phyloP scores from a whole-genome alignment of 257 asterid species.

The Orobanche coerulescens region DNA sequence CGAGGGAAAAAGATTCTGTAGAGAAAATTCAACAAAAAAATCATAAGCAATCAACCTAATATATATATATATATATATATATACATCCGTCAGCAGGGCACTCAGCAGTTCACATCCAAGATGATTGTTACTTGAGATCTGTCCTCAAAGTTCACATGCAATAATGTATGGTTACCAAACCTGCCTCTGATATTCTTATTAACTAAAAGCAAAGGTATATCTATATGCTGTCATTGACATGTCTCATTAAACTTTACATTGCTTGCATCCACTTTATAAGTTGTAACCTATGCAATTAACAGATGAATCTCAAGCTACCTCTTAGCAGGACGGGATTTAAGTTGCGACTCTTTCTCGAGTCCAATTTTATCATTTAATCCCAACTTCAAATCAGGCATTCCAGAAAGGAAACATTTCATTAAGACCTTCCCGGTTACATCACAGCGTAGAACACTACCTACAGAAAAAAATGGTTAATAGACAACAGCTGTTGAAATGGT shows the following conservation, averaged over 20 bases:
- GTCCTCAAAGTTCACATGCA: conserved; percentile 1
- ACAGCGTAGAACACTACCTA: conserved; percentile 93
- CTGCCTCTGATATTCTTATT: background rate
- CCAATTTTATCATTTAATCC: conserved; percentile 99
- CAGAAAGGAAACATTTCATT: conserved; percentile 98
- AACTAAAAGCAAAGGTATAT: background rate
- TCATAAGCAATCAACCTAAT: background rate
- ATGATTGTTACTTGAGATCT: background rate
- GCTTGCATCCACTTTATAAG: conserved; percentile 12
- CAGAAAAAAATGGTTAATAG: conserved; percentile 24
- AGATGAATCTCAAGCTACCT: conserved; percentile 41
- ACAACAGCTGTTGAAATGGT: conserved; percentile 1
- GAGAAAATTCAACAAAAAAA: no score
- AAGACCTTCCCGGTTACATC: conserved; percentile 97
- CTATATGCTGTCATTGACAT: conserved; percentile 1
- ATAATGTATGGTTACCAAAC: background rate
- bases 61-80: no score
- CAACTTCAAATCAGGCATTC: conserved; percentile 98
- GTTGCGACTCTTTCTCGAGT: conserved; percentile 95
- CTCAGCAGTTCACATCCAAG: conserved; percentile 10
- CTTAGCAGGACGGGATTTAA: conserved; percentile 93
- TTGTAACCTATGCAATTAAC: conserved; percentile 13
- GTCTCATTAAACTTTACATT: background rate
- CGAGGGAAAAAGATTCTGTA: background rate
- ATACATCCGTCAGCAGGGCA: background rate